Percentiles rank a stretch among this genome's conserved stretches.
Evolutionary conservation across 2,329 filamentous ascomycete species (phyloP).

Genomic region (Colletotrichum siamense): DNA sequence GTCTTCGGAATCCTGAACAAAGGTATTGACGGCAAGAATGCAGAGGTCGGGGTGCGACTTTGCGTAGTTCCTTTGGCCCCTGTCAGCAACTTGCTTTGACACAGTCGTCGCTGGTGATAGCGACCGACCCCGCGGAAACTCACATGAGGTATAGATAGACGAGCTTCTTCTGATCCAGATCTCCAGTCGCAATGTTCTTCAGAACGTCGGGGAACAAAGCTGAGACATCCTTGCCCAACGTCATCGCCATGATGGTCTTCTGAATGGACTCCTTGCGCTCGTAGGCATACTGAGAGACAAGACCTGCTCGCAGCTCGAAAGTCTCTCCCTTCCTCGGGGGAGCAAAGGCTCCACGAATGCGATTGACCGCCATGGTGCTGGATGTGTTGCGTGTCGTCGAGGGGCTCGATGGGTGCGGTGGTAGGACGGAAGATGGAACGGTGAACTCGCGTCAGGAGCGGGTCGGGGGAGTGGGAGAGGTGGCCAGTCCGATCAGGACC

Average conservation of each 20-base stretch:
- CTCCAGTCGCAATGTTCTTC: slow-evolving; percentile 95
- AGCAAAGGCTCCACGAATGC: slow-evolving; percentile 92
- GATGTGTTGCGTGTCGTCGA: slow-evolving; percentile 26
- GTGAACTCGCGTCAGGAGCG: background rate
- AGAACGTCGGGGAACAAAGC: slow-evolving; percentile 96
- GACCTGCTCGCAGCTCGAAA: slow-evolving; percentile 91
- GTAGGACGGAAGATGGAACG: background rate
- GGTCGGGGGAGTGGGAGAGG: background rate
- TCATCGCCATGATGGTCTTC: slow-evolving; percentile 99
- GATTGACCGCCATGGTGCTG: slow-evolving; percentile 86
- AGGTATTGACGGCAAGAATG: slow-evolving; percentile 98
- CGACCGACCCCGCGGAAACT: slow-evolving; percentile 33
- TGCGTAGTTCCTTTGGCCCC: slow-evolving; percentile 83
- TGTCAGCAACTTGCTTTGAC: slow-evolving; percentile 24
- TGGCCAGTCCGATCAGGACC: slow-evolving; percentile 17
- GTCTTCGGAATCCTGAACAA: slow-evolving; percentile 98
- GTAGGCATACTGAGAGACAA: slow-evolving; percentile 99
- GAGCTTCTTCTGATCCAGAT: slow-evolving; percentile 98
- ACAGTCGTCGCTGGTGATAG: background rate
- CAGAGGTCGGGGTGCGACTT: slow-evolving; percentile 99
- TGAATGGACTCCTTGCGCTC: slow-evolving; percentile 99
- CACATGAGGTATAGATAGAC: slow-evolving; percentile 98
- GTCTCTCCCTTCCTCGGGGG: slow-evolving; percentile 96
- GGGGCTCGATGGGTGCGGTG: slow-evolving; percentile 26
- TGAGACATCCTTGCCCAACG: slow-evolving; percentile 96